Evolutionary conservation across 1,284 basidiomycete genomes (phyloP), one percentile per base, ranked within the genome.

Genomic region (Ustilago xerochloae): DNA sequence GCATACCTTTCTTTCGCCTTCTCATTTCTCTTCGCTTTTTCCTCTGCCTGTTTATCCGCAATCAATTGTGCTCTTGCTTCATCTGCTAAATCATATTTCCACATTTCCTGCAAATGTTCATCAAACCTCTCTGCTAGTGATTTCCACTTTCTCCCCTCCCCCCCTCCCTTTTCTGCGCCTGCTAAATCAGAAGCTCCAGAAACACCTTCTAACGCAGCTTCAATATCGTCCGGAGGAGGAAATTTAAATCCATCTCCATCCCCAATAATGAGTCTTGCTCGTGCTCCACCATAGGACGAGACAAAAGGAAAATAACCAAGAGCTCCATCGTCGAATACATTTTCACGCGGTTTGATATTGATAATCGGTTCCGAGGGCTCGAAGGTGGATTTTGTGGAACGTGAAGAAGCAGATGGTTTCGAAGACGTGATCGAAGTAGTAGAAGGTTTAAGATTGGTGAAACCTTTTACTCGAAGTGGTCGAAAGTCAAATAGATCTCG

Each of bases 291-390:
- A 86, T 94, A 99, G 39, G 96, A 87, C 3, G 93, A 97, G 53
- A 97, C 90, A 86, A 97, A 91, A 0, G 95, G 93, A 82, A 94
- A 99, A 85, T 99, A 99, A 0, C 97, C 97, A 6, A 97, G 86
- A 18, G 91, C 91, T 10, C 97, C 97, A 84, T 99, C 97, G 85
- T 99, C 95, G 82, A 93, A 92, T 1, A 89, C 88, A 75, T 94
- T 94, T 84, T 93, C 81, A 12, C 84, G 77, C 24, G 70, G 64
- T 33, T 75, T 77, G 45, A 82, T 33, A n/a, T 80, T 80, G 55
- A 83, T 77, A 15, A 68, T 51, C 8, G 72, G 55, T n/a, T 66
- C 73, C 13, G 24, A 36, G 30, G 48, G 18, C 2, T 63, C 63
- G 8, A 38, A 6, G 54, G 47, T 35, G 41, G 43, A 52, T 65